A percentile compares a stretch with the other conserved stretches of the same genome.
These are phyloP conservation scores for Prunus persica DNA, from an alignment of 306 rosid genomes.

Conservation along the genomic window Prunus_persica_NCBIv2 NC_034011.1:2244001-2244500, in stretches of 20 bases:
- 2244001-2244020: constrained; percentile 15
- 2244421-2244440: neutral
- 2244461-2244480: neutral
- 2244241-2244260: neutral
- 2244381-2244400: constrained; percentile 1
- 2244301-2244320: neutral
- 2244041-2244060: constrained; percentile 3
- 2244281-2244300: neutral
- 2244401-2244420: neutral
- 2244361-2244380: neutral
- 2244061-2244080: constrained; percentile 9
- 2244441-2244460: neutral
- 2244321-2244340: neutral
- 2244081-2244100: neutral
- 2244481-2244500: neutral
- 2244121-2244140: neutral
- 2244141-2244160: constrained; percentile 3
- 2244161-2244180: constrained; percentile 1
- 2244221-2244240: neutral
- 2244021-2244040: constrained; percentile 19
- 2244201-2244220: constrained; percentile 1
- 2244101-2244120: neutral
- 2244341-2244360: neutral
- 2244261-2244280: neutral
- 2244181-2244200: neutral